These are phyloP conservation scores for Fistulifera solaris DNA, from an alignment of 108 stramenopile species.

Conservation along the genomic window DNA sequence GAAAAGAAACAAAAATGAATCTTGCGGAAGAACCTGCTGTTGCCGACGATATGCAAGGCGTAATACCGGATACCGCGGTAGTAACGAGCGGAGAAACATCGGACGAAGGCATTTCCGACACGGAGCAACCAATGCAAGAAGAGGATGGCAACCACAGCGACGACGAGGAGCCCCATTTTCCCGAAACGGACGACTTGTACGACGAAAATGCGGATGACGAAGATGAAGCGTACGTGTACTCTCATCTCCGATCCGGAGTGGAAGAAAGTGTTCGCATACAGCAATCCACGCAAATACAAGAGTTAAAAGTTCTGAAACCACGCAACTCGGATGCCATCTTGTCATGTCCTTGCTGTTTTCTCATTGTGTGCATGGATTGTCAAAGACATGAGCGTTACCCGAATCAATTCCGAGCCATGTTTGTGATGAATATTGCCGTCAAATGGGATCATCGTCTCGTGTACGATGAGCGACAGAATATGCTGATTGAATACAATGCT, in stretches of 20 bases:
- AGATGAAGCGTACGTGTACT: conserved; percentile 81
- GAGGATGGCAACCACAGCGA: neutral
- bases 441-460: conserved; percentile 49
- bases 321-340: conserved; percentile 62
- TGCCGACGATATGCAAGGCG: too few relatives aligned
- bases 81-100: too few relatives aligned
- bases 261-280: conserved; percentile 23
- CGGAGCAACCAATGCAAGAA: neutral
- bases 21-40: too few relatives aligned
- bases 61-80: too few relatives aligned
- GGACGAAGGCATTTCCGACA: neutral
- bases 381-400: conserved; percentile 66
- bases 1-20: too few relatives aligned
- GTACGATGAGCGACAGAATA: conserved; percentile 42
- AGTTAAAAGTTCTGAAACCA: conserved; percentile 27
- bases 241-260: conserved; percentile 53
- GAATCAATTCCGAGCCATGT: conserved; percentile 86
- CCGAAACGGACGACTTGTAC: conserved; percentile 17
- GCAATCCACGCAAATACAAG: conserved; percentile 5
- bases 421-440: conserved; percentile 83
- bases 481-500: conserved; percentile 16
- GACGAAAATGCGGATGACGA: conserved; percentile 57
- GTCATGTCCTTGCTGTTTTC: conserved; percentile 80
- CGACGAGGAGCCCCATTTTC: neutral
- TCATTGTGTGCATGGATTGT: conserved; percentile 85